Evolutionary conservation across 2,329 filamentous ascomycete species (phyloP).

Genomic region (Cladorrhinum sp.): DNA sequence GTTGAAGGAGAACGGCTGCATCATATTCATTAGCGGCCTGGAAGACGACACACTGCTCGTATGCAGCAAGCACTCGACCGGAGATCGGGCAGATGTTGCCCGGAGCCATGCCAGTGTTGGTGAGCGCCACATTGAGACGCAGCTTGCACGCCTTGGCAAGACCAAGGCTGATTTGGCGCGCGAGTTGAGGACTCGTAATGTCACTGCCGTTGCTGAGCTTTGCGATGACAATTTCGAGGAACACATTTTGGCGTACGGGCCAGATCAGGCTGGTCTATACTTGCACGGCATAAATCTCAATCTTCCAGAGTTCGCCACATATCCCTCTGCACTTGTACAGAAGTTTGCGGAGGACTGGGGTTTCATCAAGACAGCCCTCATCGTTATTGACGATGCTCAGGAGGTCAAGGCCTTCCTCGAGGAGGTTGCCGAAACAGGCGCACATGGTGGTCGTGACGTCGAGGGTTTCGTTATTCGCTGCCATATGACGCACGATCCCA

Average conservation of each 20-base stretch:
- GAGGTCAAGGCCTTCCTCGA: slow-evolving; percentile 80
- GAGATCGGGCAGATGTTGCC: slow-evolving; percentile 66
- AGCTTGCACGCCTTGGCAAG: slow-evolving; percentile 74
- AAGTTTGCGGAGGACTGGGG: slow-evolving; percentile 89
- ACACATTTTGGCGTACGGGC: slow-evolving; percentile 86
- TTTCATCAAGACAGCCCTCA: slow-evolving; percentile 82
- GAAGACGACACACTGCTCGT: slow-evolving; percentile 87
- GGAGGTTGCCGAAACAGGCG: slow-evolving; percentile 79
- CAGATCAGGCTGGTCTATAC: slow-evolving; percentile 83
- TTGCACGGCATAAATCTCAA: slow-evolving; percentile 96
- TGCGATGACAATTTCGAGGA: slow-evolving; percentile 97
- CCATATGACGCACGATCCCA: slow-evolving; percentile 58
- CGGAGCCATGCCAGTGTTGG: slow-evolving; percentile 82
- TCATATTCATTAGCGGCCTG: slow-evolving; percentile 92
- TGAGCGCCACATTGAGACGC: slow-evolving; percentile 75
- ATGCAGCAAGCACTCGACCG: slow-evolving; percentile 99
- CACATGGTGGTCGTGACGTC: slow-evolving; percentile 86
- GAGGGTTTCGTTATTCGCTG: slow-evolving; percentile 97
- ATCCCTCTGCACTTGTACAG: slow-evolving; percentile 79
- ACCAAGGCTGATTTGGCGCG: slow-evolving; percentile 74
- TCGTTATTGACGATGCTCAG: slow-evolving; percentile 70
- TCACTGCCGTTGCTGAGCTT: slow-evolving; percentile 91
- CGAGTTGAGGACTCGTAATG: slow-evolving; percentile 74
- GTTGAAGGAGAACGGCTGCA: slow-evolving; percentile 98
- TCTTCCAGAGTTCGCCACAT: slow-evolving; percentile 85